Conservation (phyloP, 1,284 basidiomycete genomes). For the Ustilago shanxiensis region DNA sequence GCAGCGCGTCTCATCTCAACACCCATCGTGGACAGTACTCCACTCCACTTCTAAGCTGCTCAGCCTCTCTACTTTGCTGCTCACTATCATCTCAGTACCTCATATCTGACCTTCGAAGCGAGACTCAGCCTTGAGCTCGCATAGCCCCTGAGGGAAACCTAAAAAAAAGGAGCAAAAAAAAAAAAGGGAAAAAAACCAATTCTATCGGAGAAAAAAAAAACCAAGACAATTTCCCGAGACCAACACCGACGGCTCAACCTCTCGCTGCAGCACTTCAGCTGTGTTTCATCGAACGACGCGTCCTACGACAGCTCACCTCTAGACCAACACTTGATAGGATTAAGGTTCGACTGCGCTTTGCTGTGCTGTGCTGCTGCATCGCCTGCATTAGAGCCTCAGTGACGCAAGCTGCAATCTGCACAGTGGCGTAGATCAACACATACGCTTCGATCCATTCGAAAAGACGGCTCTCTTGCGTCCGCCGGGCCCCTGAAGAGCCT, state of each 20-base stretch:
- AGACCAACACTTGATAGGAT: constrained; percentile 30
- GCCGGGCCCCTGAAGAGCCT: constrained; percentile 8
- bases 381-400: neutral
- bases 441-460: constrained; percentile 1
- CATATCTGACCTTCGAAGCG: constrained; percentile 1
- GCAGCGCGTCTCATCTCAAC: no score
- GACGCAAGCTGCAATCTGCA: constrained; percentile 11
- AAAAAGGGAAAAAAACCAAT: neutral
- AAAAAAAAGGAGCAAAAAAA: constrained; percentile 4
- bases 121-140: constrained; percentile 6
- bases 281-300: neutral
- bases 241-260: constrained; percentile 17
- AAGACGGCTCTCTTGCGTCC: constrained; percentile 10
- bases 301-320: neutral
- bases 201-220: constrained; percentile 6
- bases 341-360: constrained; percentile 23
- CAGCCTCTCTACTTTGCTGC: neutral
- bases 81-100: no score
- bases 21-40: no score
- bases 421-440: constrained; percentile 17
- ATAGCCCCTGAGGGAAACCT: constrained; percentile 3
- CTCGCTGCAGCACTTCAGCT: neutral
- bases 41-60: no score
- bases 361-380: neutral
- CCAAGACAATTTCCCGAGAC: constrained; percentile 15